Evolutionary conservation across 2,329 filamentous ascomycete species (phyloP), one percentile per base, ranked within the genome.

Genomic region (Podosphaera aphanis): DNA sequence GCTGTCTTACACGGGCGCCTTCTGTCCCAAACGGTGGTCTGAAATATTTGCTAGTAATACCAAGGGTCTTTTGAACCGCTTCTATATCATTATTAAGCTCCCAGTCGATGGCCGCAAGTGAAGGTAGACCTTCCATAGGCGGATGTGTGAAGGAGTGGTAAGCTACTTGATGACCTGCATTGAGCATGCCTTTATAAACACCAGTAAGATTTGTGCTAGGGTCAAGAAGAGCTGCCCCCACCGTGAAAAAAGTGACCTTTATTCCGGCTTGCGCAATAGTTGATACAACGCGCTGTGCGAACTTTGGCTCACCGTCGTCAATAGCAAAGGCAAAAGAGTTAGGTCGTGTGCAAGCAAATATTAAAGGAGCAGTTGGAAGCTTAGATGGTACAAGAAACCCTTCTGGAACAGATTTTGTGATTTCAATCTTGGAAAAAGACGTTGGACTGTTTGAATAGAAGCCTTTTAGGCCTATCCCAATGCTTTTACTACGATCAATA

Each of bases 251-350:
- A 1, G 77, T 82, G 2, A 79, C 76, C 51, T 73, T 68, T 53
- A 81, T 74, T 46, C 63, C 59, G 44, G 74, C 76, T 18, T 71
- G 68, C 18, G 71, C 66, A 53, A 82, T 63, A 45, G 77, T 73
- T 36, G 68, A 61, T 61, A 78, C 70, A 18, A 79, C 72, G 50
- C 70, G 60, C 59, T 74, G 67, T 1, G 74, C 74, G 47, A 70
- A 66, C 29, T 61, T 55, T 41, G 77, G 77, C 44, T 70, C 64
- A 19, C 77, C 77, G 57, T 82, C 77, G 56, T 81, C 77, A 50
- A 82, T 80, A 43, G 76, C 77, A 57, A 82, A 80, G 1, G 77
- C 77, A 56, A 82, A 80, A 0, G 71, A 75, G 61, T 79, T 78
- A 41, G 76, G 75, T 16, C 75, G 67, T 51, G 70, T 76, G 64